A percentile compares a stretch with the other conserved stretches of the same genome.
Conservation (phyloP, 441 rosid genomes). For the Pelargonium cotyledonis region DNA sequence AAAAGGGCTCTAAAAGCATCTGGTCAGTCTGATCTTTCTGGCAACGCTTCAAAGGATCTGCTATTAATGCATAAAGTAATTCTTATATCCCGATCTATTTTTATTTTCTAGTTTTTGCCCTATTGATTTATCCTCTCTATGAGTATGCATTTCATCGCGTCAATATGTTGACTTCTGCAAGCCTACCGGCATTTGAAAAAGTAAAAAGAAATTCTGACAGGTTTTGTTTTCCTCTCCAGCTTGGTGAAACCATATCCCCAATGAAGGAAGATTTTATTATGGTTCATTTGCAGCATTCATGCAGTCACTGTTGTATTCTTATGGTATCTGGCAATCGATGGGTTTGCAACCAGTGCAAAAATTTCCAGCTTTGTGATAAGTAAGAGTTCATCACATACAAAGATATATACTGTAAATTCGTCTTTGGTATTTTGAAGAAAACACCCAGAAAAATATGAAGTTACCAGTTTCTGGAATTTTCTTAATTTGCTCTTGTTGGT, state of each 20-base stretch:
- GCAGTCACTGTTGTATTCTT: slow-evolving; percentile 20
- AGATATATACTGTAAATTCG: neutral
- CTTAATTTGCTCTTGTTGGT: neutral
- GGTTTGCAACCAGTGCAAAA: slow-evolving; percentile 91
- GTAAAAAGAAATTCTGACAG: slow-evolving; percentile 11
- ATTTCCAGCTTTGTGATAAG: slow-evolving; percentile 92
- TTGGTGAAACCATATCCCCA: slow-evolving; percentile 6
- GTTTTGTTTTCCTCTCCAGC: slow-evolving; percentile 13
- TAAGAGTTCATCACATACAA: slow-evolving; percentile 32
- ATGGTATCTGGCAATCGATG: slow-evolving; percentile 51
- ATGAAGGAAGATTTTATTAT: slow-evolving; percentile 7
- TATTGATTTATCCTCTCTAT: neutral
- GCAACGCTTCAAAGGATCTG: slow-evolving; percentile 95
- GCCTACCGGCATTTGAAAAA: slow-evolving; percentile 79
- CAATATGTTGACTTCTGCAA: slow-evolving; percentile 94
- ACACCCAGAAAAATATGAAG: neutral
- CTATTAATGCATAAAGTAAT: slow-evolving; percentile 90
- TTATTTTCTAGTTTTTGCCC: slow-evolving; percentile 10
- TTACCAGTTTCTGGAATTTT: neutral
- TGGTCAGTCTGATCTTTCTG: slow-evolving; percentile 93
- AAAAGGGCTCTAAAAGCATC: slow-evolving; percentile 97
- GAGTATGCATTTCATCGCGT: neutral
- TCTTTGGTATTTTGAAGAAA: neutral
- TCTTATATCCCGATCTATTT: slow-evolving; percentile 16
- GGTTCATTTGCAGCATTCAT: slow-evolving; percentile 11